These are phyloP conservation scores for Populus euphratica DNA, from an alignment of 345 rosid genomes.

Conservation along the genomic window DNA sequence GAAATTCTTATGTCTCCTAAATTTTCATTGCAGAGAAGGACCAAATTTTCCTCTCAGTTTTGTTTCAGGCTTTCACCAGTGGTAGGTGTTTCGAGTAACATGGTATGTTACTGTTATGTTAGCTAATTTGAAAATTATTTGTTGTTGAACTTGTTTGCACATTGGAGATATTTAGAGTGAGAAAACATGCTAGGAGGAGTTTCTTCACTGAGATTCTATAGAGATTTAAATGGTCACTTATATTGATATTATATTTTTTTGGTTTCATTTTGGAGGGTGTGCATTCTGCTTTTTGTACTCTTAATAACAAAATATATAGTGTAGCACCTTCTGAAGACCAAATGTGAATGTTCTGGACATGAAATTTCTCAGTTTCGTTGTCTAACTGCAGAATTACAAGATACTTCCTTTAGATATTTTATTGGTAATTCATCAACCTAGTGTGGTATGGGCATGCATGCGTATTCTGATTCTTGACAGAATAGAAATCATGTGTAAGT, in stretches of 20 bases:
- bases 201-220: too few relatives aligned
- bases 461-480: neutral
- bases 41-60: conserved; percentile 56
- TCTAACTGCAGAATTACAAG: neutral
- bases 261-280: too few relatives aligned
- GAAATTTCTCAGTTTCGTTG: neutral
- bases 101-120: conserved; percentile 43
- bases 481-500: neutral
- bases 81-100: conserved; percentile 57
- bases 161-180: too few relatives aligned
- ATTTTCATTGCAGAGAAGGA: conserved; percentile 52
- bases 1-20: neutral
- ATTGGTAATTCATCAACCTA: neutral
- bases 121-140: neutral
- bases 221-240: too few relatives aligned
- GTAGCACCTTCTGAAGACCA: neutral
- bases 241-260: too few relatives aligned
- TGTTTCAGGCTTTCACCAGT: conserved; percentile 62
- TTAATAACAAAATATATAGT: neutral
- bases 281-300: too few relatives aligned
- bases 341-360: neutral
- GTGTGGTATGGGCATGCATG: neutral
- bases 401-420: neutral
- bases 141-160: neutral
- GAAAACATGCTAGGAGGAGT: too few relatives aligned